Percentiles rank a stretch among this genome's conserved stretches.
Evolutionary conservation across 495 filamentous ascomycete genomes (phyloP).

Genomic region (Penicillium turbatum): DNA sequence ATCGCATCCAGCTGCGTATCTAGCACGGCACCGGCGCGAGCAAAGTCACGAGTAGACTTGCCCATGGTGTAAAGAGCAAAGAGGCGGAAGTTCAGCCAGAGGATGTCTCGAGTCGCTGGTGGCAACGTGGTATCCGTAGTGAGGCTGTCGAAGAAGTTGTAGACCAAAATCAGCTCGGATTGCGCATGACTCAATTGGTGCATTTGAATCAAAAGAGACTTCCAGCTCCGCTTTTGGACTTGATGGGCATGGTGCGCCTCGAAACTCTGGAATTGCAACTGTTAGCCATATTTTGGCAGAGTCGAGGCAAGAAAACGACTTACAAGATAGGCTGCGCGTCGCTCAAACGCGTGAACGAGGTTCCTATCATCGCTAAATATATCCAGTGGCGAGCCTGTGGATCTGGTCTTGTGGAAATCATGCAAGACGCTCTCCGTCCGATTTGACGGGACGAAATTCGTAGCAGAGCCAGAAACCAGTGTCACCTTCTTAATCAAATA

Average conservation of each 20-base stretch:
- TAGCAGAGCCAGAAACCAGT: neutral
- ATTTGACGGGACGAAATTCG: neutral
- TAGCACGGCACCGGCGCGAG: neutral
- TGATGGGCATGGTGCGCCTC: neutral
- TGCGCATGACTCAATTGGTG: neutral
- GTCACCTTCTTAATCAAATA: neutral
- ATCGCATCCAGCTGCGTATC: neutral
- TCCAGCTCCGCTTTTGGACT: neutral
- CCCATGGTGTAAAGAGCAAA: neutral
- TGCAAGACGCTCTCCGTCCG: neutral
- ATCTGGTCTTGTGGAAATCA: neutral
- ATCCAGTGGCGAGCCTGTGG: neutral
- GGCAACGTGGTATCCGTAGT: neutral
- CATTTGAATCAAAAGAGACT: neutral
- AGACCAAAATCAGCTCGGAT: neutral
- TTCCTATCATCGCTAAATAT: neutral
- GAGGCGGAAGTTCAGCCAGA: neutral
- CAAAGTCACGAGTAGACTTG: neutral
- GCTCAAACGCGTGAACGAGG: neutral
- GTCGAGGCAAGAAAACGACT: neutral
- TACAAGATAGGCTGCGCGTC: neutral
- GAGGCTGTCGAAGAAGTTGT: neutral
- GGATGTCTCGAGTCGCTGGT: neutral
- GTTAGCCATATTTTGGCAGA: neutral
- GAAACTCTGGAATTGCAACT: neutral